A percentile compares a stretch with the other conserved stretches of the same genome.
phyloP scores from a whole-genome alignment of 2,329 filamentous ascomycete genomes.

The Aureobasidium vineae region DNA sequence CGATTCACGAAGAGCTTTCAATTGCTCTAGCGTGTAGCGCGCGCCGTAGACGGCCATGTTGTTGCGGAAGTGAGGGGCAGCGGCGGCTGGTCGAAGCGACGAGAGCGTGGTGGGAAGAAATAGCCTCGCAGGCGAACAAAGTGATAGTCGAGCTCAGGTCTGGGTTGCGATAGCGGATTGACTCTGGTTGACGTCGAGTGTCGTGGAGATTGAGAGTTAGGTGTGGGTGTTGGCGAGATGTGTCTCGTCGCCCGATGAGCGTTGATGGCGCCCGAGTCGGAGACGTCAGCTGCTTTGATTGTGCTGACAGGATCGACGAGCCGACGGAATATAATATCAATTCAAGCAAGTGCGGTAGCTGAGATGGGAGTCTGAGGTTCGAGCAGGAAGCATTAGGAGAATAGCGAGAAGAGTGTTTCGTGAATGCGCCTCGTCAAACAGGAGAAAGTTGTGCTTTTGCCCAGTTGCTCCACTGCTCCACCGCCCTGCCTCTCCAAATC shows the following conservation, averaged over 20 bases:
- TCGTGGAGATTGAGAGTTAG: background rate
- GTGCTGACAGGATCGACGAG: background rate
- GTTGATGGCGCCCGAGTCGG: background rate
- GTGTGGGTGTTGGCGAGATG: constrained; percentile 5
- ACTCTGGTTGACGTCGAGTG: background rate
- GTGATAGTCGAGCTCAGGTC: background rate
- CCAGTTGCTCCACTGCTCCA: background rate
- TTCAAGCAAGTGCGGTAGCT: background rate
- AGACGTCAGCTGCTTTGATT: constrained; percentile 17
- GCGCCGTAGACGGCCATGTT: constrained; percentile 37
- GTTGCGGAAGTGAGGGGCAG: constrained; percentile 18
- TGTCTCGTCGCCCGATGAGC: constrained; percentile 16
- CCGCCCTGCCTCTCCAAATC: background rate
- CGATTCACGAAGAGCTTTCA: constrained; percentile 74
- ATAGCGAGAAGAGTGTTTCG: background rate
- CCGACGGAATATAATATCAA: background rate
- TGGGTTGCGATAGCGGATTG: background rate
- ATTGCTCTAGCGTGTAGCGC: constrained; percentile 73
- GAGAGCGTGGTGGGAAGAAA: background rate
- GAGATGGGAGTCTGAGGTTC: background rate
- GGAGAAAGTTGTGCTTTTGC: constrained; percentile 9
- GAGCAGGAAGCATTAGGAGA: background rate
- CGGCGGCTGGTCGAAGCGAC: background rate
- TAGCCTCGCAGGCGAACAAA: background rate
- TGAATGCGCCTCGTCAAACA: constrained; percentile 13